Base-by-base conservation (phyloP, 179 eudicot genomes). In the Nepenthes alata region DNA sequence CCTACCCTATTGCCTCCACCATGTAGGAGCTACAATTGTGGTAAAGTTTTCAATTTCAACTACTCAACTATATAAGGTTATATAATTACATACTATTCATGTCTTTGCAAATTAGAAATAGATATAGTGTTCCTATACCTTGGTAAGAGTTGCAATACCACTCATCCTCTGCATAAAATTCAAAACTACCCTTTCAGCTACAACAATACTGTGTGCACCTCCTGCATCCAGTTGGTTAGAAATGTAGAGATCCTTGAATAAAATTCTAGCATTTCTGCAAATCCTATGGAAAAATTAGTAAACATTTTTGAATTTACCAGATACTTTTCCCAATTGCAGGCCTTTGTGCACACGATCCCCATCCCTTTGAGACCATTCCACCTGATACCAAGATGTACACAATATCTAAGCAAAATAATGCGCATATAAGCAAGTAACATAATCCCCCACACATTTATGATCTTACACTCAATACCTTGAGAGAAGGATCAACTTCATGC, bases 101-200 rank as follows among this genome's bases (percentile, higher is more conserved):
- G 4, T 13, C 2, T 50, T 11, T 50, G 53, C n/a, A 11, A 50
- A 7, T 8, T 11, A 3, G 13, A 50, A 50, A 3, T 3, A 50
- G 53, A 11, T 50, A 11, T 4, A 50, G 11, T 11, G n/a, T 13
- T 6, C 5, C 5, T 50, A 50, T 50, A 89, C 98, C 93, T 91
- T 86, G 51, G 98, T 91, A 52, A 91, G 80, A 66, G 98, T 86
- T 59, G 98, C 96, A 67, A 91, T 86, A 57, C 98, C 98, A 78
- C 98, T 91, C 98, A 91, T 91, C 68, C 98, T 85, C 75, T 91
- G 98, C 96, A 91, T 89, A 72, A 91, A 91, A 71, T 91, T 91
- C 66, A 91, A 81, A 53, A 77, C 98, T 61, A 91, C 98, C 73
- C 96, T 89, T 77, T 91, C 98, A 37, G 85, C 88, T 44, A 89